phyloP scores from a whole-genome alignment of 306 rosid species.

The Lathyrus sativus region DNA sequence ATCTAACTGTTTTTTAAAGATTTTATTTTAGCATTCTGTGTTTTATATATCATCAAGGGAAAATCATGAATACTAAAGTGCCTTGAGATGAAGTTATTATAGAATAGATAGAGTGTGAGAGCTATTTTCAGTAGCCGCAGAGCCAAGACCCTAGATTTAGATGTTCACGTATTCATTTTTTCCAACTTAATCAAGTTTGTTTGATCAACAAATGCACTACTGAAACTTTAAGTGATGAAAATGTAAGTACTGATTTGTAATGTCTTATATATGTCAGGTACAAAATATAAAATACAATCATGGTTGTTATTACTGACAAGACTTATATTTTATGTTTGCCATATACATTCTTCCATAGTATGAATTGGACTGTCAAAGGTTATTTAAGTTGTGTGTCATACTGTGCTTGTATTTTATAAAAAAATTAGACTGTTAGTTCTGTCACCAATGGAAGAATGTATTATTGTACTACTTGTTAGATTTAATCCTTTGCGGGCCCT shows the following conservation, averaged over 20 bases:
- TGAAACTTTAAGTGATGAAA: not conserved
- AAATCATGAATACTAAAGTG: not conserved
- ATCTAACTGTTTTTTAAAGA: not conserved
- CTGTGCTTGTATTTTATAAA: not conserved
- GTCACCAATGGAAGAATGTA: not conserved
- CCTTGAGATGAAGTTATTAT: not conserved
- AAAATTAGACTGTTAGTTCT: not conserved
- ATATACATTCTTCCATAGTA: not conserved
- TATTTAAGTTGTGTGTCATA: not conserved
- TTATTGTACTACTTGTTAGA: not conserved
- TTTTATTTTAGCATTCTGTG: not conserved
- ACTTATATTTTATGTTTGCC: not conserved
- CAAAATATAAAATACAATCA: not conserved
- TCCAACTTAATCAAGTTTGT: conserved; percentile 1
- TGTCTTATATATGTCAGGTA: not conserved
- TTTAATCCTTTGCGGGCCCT: not conserved
- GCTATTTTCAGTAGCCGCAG: not conserved
- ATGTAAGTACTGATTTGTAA: not conserved
- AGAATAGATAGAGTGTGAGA: not conserved
- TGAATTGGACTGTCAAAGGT: not conserved
- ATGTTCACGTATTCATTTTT: not conserved
- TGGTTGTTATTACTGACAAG: not conserved
- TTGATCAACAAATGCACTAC: not conserved
- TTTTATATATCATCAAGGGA: not conserved
- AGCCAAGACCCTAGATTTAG: not conserved